Percentiles rank a stretch among this genome's conserved stretches.
Conservation (phyloP, 768 basidiomycete species). For the Russula compacta region DNA sequence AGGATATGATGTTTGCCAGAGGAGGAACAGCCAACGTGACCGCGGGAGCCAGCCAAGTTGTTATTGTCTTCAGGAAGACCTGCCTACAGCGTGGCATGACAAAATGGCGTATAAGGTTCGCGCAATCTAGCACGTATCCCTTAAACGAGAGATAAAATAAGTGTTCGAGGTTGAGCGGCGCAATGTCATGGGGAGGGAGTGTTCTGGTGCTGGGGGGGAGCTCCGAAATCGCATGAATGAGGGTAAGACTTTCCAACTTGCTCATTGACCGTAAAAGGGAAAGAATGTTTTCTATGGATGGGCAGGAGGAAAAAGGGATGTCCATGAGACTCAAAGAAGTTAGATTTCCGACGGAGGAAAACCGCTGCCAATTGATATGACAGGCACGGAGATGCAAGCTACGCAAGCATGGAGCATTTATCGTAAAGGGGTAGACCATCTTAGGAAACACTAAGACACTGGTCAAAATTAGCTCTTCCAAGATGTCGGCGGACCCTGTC, state of each 20-base stretch:
- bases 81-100: slow-evolving; percentile 2
- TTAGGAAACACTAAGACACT: background rate
- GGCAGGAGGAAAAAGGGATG: background rate
- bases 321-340: background rate
- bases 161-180: background rate
- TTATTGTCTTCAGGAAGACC: background rate
- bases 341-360: slow-evolving; percentile 2
- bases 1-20: slow-evolving; percentile 2
- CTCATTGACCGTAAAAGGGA: background rate
- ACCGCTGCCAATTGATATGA: slow-evolving; percentile 5
- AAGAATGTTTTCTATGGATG: slow-evolving; percentile 3
- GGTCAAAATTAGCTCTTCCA: slow-evolving; percentile 4
- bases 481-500: background rate
- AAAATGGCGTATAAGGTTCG: slow-evolving; percentile 2
- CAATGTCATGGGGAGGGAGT: background rate
- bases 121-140: slow-evolving; percentile 9
- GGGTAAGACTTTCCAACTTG: slow-evolving; percentile 2
- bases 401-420: slow-evolving; percentile 4
- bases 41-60: background rate
- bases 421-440: background rate
- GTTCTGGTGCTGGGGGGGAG: background rate
- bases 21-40: slow-evolving; percentile 1
- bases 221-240: slow-evolving; percentile 1
- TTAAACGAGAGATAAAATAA: background rate
- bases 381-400: background rate